Conservation (phyloP, 192 early-diverging fungal genomes). For the Haplosporangium gracile region DNA sequence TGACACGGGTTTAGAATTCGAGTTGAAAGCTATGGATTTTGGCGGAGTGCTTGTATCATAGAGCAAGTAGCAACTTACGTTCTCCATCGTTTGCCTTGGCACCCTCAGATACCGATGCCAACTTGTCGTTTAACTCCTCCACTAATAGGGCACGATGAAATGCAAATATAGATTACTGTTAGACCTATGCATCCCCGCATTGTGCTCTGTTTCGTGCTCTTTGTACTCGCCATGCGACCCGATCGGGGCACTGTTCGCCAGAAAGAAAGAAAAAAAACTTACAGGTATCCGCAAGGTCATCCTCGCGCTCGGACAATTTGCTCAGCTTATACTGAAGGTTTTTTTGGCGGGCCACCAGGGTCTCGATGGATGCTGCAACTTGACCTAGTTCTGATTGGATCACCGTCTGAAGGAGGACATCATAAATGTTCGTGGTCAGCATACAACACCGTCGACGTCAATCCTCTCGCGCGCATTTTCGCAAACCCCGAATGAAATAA, state of each 20-base stretch:
- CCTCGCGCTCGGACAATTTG: conserved; percentile 61
- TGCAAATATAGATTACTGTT: not conserved
- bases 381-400: conserved; percentile 61
- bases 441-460: not conserved
- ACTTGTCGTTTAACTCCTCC: conserved; percentile 58
- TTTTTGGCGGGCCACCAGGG: conserved; percentile 57
- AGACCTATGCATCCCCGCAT: not conserved
- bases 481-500: not conserved
- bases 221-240: conserved; percentile 16
- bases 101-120: conserved; percentile 56
- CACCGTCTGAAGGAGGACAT: conserved; percentile 39
- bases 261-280: conserved; percentile 4
- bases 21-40: not conserved
- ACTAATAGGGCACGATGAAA: conserved; percentile 38
- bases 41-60: not conserved
- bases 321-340: conserved; percentile 56
- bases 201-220: not conserved
- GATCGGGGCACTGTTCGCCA: not conserved
- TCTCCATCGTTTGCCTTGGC: conserved; percentile 37
- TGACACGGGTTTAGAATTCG: not conserved
- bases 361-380: conserved; percentile 62
- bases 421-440: not conserved
- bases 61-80: conserved; percentile 4
- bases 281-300: conserved; percentile 59
- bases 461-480: not conserved